A percentile compares a stretch with the other conserved stretches of the same genome.
Conservation (phyloP, 768 basidiomycete species). For the Sporobolomyces pararoseus region DNA sequence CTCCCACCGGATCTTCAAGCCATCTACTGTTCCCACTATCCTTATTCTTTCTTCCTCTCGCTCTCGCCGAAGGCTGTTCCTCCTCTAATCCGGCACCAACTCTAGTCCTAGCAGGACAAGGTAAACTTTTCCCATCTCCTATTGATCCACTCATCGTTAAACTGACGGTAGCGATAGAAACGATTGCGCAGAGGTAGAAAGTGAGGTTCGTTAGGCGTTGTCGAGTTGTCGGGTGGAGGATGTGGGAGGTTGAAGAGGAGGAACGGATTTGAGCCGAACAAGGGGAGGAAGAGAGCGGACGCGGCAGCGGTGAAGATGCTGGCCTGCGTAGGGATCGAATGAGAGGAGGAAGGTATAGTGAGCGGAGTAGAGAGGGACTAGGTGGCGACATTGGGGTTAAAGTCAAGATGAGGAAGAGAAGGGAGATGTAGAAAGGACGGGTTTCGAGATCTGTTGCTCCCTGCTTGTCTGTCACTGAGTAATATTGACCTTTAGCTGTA, state of each 20-base stretch:
- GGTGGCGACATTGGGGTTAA: not conserved
- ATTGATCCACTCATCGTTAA: constrained; percentile 25
- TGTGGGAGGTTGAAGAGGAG: not conserved
- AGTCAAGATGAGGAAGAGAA: not conserved
- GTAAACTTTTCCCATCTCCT: not conserved
- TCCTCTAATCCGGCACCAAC: not conserved
- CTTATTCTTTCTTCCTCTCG: not conserved
- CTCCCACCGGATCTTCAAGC: not conserved
- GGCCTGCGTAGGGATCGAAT: too few relatives aligned
- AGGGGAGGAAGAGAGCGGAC: not conserved
- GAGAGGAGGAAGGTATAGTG: not conserved
- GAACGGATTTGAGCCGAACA: not conserved
- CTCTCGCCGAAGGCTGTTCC: not conserved
- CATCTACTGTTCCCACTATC: not conserved
- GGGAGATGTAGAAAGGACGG: not conserved
- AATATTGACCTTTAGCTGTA: too few relatives aligned
- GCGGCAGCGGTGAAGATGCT: too few relatives aligned
- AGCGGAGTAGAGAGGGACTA: not conserved
- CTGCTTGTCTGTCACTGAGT: too few relatives aligned
- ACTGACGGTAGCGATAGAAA: constrained; percentile 28
- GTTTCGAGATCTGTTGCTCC: too few relatives aligned
- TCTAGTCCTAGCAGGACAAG: constrained; percentile 11
- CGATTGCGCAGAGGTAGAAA: constrained; percentile 22
- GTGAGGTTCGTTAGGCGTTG: constrained; percentile 26
- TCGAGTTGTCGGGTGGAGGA: constrained; percentile 30